Evolutionary conservation across 306 rosid genomes (phyloP), one percentile per base, ranked within the genome.

Genomic region (Lotus japonicus): DNA sequence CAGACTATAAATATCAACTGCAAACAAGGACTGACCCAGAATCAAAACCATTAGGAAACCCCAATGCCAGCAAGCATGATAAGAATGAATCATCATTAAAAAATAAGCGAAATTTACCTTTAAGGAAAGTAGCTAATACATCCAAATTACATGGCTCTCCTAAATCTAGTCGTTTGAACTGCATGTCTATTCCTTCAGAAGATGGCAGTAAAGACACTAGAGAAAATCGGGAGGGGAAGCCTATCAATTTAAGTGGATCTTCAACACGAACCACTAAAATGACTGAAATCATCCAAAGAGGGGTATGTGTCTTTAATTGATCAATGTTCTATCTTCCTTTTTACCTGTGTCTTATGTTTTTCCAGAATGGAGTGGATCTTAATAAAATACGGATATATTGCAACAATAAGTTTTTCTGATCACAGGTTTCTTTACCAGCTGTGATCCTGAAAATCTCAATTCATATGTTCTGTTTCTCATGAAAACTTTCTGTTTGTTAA

Each of bases 251-350:
- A 42, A 77, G 82, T 81, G 96, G 88, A 54, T 59, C 84, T 58
- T 76, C 89, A 31, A 83, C 66, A 71, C 76, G 58, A 61, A 86
- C 83, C 62, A 16, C 85, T 8, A 85, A 79, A 78, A 86, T 86
- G 97, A 78, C 94, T 26, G 98, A 94, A 48, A 79, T 85, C 70
- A 80, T 86, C 76, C 96, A 90, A 81, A 88, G 96, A 85, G 77
- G 92, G 85, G 98, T 92, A 83, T 42, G 88, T 66, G 7, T 68
- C 48, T 8, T 68, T 64, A 19, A 52, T 56, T 70, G 69, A 70
- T 61, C 58, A 58, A 52, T 79, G 58, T 38, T 73, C 36, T 35
- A 41, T 9, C 31, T 48, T 62, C 64, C 44, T 60, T 52, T 62
- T 19, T 66, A 15, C 57, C 60, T 17, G 45, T 39, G 10, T 23